These are phyloP conservation scores for Phytophthora melonis DNA, from an alignment of 352 stramenopile species.

Conservation along the genomic window DNA sequence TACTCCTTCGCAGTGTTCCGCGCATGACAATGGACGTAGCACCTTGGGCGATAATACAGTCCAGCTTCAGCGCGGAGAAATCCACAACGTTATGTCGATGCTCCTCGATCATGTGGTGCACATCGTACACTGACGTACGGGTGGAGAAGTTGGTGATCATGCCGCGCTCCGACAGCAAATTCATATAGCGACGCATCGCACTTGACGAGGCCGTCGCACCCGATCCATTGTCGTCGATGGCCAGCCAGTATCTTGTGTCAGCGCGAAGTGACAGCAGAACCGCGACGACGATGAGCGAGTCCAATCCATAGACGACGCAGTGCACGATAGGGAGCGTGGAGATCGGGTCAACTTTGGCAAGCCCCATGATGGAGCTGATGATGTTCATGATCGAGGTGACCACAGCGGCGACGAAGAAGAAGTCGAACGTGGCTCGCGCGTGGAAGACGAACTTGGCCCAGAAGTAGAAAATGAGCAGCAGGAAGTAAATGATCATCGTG, in stretches of 20 bases:
- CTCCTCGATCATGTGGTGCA: conserved; percentile 91
- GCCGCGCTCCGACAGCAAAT: conserved; percentile 77
- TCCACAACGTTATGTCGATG: conserved; percentile 86
- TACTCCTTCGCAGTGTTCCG: conserved; percentile 59
- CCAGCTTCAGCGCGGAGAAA: conserved; percentile 73
- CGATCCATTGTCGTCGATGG: conserved; percentile 72
- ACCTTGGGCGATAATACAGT: conserved; percentile 83
- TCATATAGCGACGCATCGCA: conserved; percentile 80
- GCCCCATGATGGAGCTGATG: conserved; percentile 57
- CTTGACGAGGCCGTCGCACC: conserved; percentile 45
- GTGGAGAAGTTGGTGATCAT: conserved; percentile 92
- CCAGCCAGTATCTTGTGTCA: conserved; percentile 88
- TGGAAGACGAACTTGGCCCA: conserved; percentile 86
- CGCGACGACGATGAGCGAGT: conserved; percentile 72
- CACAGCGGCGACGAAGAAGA: conserved; percentile 79
- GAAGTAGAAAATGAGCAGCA: conserved; percentile 76
- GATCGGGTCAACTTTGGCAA: conserved; percentile 38
- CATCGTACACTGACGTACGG: conserved; percentile 88
- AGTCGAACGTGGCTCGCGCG: conserved; percentile 83
- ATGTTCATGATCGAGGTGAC: conserved; percentile 56
- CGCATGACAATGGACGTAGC: conserved; percentile 88
- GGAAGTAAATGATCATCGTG: conserved; percentile 58
- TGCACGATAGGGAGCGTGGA: conserved; percentile 49
- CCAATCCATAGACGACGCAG: conserved; percentile 61
- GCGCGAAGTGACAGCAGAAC: conserved; percentile 80